Base-by-base conservation (phyloP, 495 filamentous ascomycete species). In the Aspergillus coremiiformis region DNA sequence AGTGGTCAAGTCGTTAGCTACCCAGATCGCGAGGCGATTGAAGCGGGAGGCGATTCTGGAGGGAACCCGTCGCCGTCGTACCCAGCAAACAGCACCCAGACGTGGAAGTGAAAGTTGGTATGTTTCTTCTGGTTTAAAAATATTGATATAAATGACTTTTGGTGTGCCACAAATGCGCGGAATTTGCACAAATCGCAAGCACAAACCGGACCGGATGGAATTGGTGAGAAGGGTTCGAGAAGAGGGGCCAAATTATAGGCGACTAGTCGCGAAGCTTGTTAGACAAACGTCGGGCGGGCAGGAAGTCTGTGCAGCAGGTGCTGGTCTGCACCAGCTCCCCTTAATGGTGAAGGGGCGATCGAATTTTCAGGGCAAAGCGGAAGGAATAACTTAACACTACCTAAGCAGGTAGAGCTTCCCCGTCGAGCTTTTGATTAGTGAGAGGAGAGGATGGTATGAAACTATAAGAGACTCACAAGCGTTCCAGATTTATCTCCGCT, bases 401-500 rank as follows among this genome's bases (percentile, higher is more conserved):
- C n/a, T n/a, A n/a, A n/a, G n/a, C n/a, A n/a, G n/a, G n/a, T n/a
- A 27, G 24, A 27, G 8, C 24, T 27, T 8, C 24, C 17, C 5
- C 14, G 37, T 5, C 32, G 12, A 41, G 19, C 17, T 21, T 41
- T 21, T 11, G 37, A 20, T 41, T 41, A 41, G 37, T 41, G 37
- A 41, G 37, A 41, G 7, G 37, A 41, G 37, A 41, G 7, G 37
- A 41, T 41, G 3, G 21, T 41, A 41, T 41, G 37, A 15, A 41
- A 41, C 37, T 41, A 20, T 21, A 41, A 15, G 19, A 17, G 6
- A 41, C 3, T 5, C 15, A 21, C 11, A 41, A 17, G 5, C 17
- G 19, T 27, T 30, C 43, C 30, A 26, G n/a, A n/a, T n/a, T 46
- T 56, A 56, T 56, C 49, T 56, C 54, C 54, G 54, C n/a, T 56